These are phyloP conservation scores for Gynandropsis gynandra DNA, from an alignment of 345 rosid species.

Conservation along the genomic window DNA sequence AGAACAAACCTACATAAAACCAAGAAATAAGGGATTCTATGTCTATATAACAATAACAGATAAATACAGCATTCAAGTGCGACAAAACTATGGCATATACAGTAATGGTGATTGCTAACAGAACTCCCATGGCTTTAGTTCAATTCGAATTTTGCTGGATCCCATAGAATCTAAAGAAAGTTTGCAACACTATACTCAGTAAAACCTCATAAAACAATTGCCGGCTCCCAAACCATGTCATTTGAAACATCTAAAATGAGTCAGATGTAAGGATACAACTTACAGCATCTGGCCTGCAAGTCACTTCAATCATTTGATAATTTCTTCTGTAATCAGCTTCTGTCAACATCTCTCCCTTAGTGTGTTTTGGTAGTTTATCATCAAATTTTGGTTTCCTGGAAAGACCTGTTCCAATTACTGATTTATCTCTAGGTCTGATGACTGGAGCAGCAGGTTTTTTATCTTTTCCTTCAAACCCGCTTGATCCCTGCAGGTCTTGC, in stretches of 20 bases:
- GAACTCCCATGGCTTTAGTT: constrained; percentile 1
- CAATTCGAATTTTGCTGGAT: constrained; percentile 6
- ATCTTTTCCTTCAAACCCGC: constrained; percentile 18
- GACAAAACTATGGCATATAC: constrained; percentile 3
- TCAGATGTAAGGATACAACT: constrained; percentile 29
- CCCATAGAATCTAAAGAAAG: not conserved
- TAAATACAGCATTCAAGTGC: not conserved
- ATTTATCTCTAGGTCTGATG: constrained; percentile 17
- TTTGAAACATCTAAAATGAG: constrained; percentile 2
- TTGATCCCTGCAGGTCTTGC: constrained; percentile 13
- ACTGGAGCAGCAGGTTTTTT: constrained; percentile 13
- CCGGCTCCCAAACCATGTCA: constrained; percentile 10
- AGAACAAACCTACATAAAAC: constrained; percentile 13
- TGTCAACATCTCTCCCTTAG: constrained; percentile 27
- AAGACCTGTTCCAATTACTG: constrained; percentile 25
- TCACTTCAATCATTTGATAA: constrained; percentile 34
- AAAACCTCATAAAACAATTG: constrained; percentile 4
- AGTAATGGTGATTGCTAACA: constrained; percentile 9
- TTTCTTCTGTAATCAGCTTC: constrained; percentile 23
- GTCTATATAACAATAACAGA: constrained; percentile 3
- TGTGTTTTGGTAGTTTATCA: constrained; percentile 26
- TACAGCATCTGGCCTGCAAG: constrained; percentile 46
- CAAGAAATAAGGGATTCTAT: constrained; percentile 8
- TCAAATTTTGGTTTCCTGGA: constrained; percentile 31
- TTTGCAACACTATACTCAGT: constrained; percentile 1